phyloP scores from a whole-genome alignment of 2,329 filamentous ascomycete genomes.

The Curvularia sp. region DNA sequence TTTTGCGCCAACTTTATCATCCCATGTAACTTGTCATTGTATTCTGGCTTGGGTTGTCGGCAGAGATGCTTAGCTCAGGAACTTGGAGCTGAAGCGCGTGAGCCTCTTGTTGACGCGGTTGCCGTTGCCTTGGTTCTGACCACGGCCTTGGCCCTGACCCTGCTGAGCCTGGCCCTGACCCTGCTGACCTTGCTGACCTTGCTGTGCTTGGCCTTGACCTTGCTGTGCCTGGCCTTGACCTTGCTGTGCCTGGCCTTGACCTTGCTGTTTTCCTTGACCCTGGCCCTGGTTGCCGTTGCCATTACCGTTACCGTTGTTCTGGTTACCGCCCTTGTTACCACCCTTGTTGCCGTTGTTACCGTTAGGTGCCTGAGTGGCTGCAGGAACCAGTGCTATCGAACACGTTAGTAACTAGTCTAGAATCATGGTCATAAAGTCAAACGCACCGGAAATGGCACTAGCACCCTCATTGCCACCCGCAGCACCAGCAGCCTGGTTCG shows the following conservation, averaged over 20 bases:
- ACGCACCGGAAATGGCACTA: conserved; percentile 52
- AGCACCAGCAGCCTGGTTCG: conserved; percentile 56
- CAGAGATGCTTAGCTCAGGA: conserved; percentile 4
- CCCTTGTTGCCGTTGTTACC: conserved; percentile 17
- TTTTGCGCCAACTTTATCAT: conserved; percentile 2
- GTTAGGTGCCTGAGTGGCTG: conserved; percentile 20
- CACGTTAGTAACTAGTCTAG: conserved; percentile 14
- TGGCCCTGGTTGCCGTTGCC: background rate
- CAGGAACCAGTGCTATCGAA: conserved; percentile 25
- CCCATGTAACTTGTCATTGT: background rate
- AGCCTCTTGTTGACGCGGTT: conserved; percentile 7
- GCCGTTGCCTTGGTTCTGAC: background rate
- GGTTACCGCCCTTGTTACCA: conserved; percentile 8
- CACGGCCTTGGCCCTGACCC: conserved; percentile 3
- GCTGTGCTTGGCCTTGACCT: conserved; percentile 6
- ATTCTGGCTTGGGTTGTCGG: background rate
- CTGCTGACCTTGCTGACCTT: background rate
- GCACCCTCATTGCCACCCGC: conserved; percentile 48
- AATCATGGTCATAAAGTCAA: conserved; percentile 17
- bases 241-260: too few species aligned
- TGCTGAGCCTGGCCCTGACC: background rate
- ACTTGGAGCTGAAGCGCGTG: conserved; percentile 13
- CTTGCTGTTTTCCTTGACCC: conserved; percentile 4
- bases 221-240: conserved; percentile 8
- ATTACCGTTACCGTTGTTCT: background rate